Conservation (phyloP, 306 rosid genomes). For the Boehmeria nivea region DNA sequence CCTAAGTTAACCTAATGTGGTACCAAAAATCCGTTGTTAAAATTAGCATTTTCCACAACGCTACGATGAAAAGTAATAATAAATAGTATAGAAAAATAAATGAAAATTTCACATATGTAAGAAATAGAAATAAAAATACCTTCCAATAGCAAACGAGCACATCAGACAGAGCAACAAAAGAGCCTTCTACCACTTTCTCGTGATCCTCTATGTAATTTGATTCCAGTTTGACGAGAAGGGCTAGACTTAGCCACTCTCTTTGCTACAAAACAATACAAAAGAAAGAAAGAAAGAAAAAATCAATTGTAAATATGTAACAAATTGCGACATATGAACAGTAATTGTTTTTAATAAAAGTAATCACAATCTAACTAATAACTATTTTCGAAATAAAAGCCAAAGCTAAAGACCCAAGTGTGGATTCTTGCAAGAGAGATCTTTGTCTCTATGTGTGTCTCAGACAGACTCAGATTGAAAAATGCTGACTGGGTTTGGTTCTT, state of each 20-base stretch:
- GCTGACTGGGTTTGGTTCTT: neutral
- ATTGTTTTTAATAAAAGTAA: too few relatives aligned
- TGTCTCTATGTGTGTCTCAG: neutral
- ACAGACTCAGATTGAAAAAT: neutral
- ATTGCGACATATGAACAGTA: too few relatives aligned
- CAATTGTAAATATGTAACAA: neutral
- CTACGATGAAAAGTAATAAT: too few relatives aligned
- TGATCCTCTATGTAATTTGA: conserved; percentile 52
- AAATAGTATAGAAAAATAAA: neutral
- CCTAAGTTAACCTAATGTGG: too few relatives aligned
- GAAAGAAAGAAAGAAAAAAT: neutral
- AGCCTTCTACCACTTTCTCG: conserved; percentile 45
- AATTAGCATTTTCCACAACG: neutral
- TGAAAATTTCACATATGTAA: neutral
- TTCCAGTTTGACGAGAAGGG: conserved; percentile 60
- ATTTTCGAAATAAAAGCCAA: too few relatives aligned
- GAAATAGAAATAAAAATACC: conserved; percentile 7
- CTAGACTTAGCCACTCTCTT: conserved; percentile 67
- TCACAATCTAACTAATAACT: too few relatives aligned
- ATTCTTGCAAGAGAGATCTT: conserved; percentile 1
- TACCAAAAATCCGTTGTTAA: neutral
- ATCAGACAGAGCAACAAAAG: conserved; percentile 54
- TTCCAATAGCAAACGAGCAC: conserved; percentile 1
- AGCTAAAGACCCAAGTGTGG: too few relatives aligned
- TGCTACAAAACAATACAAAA: conserved; percentile 38